Percentiles rank a stretch among this genome's conserved stretches.
phyloP scores from a whole-genome alignment of 2,329 filamentous ascomycete genomes.

The Ciborinia camelliae region DNA sequence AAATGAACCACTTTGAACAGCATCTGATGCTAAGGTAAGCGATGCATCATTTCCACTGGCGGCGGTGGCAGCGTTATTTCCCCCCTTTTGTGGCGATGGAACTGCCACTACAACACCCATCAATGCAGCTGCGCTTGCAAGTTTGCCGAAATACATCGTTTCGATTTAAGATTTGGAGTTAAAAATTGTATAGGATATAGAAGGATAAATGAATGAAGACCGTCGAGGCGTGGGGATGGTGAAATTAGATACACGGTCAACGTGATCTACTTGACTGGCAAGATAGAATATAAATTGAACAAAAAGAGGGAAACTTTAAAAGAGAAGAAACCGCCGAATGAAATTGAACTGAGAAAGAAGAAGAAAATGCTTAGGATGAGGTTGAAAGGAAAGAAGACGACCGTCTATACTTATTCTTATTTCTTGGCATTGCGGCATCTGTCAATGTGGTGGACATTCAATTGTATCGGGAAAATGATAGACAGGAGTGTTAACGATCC shows the following conservation, averaged over 20 bases:
- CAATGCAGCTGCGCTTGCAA: conserved; percentile 30
- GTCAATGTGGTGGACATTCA: conserved; percentile 14
- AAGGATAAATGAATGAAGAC: conserved; percentile 34
- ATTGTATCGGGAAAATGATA: conserved; percentile 18
- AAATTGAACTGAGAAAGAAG: conserved; percentile 24
- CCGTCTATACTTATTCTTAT: conserved; percentile 34
- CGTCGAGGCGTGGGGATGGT: conserved; percentile 35
- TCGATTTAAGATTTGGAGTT: conserved; percentile 8
- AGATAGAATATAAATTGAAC: conserved; percentile 27
- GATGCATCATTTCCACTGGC: conserved; percentile 17
- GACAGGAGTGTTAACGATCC: conserved; percentile 25
- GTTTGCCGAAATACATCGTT: conserved; percentile 28
- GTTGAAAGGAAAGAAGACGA: conserved; percentile 26
- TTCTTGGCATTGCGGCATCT: conserved; percentile 33
- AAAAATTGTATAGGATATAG: conserved; percentile 8
- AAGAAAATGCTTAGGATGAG: conserved; percentile 26
- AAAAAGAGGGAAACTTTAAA: conserved; percentile 33
- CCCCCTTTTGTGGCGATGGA: conserved; percentile 20
- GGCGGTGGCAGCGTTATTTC: neutral
- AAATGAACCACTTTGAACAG: conserved; percentile 35
- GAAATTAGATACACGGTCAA: conserved; percentile 39
- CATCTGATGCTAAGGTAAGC: conserved; percentile 28
- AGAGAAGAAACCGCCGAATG: conserved; percentile 34
- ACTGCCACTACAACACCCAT: conserved; percentile 27
- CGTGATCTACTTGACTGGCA: conserved; percentile 40